Base-by-base conservation (phyloP, 148 eudicot species). In the Suaeda aralocaspica region DNA sequence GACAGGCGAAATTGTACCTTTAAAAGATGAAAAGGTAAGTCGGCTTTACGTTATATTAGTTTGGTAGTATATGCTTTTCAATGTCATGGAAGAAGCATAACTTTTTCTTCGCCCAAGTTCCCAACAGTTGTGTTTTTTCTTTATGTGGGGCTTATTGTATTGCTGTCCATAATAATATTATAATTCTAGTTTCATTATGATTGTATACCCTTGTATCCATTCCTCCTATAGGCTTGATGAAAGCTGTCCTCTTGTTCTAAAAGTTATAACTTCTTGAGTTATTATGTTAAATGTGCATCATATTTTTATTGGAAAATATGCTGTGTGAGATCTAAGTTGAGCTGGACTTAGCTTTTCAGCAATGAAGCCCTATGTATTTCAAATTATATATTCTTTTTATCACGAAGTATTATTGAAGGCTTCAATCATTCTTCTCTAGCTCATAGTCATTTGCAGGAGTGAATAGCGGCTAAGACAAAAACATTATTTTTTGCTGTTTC, bases 1-100 rank as follows among this genome's bases (percentile, higher is more conserved):
- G 73, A 72, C 74, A 29, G 96, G 98, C 46, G 98, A 88, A 72
- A 74, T 87, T 69, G 72, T 81, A 22, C 85, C 78, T 60, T 81
- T 92, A 49, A 50, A 57, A 56, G 88, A 83, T 57, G 83, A 76
- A 63, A 93, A 90, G 98, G 98, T 93, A 85, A 67, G 11, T n/a
- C 7, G 51, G 11, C 11, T 15, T 60, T 19, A 8, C 13, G 13
- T 22, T 24, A n/a, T 28, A 57, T 6, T 29, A n/a, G 36, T 57
- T 28, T 14, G 36, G 44, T 10, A 15, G 2, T 59, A 26, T 34
- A 25, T 15, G 42, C 48, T 60, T 61, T 71, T 42, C 52, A 31
- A 56, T 55, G 57, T 9, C 24, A 28, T 62, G 49, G 50, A 34
- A 50, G 11, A 22, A 1, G 8, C 41, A 36, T 36, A 36, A 36